A percentile compares a stretch with the other conserved stretches of the same genome.
phyloP scores from a whole-genome alignment of 192 early-diverging fungal species.

The Powellomyces hirtus region DNA sequence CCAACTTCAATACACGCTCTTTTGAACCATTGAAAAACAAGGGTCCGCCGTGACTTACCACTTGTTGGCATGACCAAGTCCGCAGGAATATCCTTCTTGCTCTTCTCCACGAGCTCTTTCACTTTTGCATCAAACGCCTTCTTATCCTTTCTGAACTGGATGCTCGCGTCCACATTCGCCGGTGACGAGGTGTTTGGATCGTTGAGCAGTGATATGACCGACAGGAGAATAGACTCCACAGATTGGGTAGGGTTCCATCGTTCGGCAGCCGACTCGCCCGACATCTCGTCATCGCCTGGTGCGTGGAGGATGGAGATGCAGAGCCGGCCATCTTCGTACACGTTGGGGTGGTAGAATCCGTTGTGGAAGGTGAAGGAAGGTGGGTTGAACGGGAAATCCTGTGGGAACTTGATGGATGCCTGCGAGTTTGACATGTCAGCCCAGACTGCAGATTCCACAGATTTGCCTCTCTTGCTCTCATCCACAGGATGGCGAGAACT shows the following conservation, averaged over 20 bases:
- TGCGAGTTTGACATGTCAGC: conserved; percentile 9
- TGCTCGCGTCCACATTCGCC: conserved; percentile 61
- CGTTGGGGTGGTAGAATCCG: conserved; percentile 56
- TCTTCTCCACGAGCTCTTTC: conserved; percentile 46
- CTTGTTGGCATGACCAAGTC: conserved; percentile 50
- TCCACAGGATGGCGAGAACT: too few species aligned
- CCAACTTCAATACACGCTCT: too few species aligned
- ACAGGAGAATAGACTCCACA: conserved; percentile 54
- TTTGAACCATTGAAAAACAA: too few species aligned
- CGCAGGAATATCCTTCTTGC: conserved; percentile 51
- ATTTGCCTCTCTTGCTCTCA: too few species aligned
- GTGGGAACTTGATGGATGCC: conserved; percentile 57
- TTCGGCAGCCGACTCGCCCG: conserved; percentile 72
- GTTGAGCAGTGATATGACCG: conserved; percentile 49
- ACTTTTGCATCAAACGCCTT: conserved; percentile 41
- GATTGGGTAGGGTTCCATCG: conserved; percentile 80
- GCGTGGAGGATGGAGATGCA: conserved; percentile 66
- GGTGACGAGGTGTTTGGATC: conserved; percentile 57
- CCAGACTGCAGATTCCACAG: not conserved
- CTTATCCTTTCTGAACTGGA: conserved; percentile 46
- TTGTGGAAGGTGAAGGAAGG: conserved; percentile 54
- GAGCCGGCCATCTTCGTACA: conserved; percentile 52
- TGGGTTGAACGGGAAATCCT: conserved; percentile 59
- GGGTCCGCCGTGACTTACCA: conserved; percentile 31
- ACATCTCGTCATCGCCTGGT: conserved; percentile 57